Evolutionary conservation across 306 rosid genomes (phyloP), one percentile per base, ranked within the genome.

Genomic region (Acacia acuminata): DNA sequence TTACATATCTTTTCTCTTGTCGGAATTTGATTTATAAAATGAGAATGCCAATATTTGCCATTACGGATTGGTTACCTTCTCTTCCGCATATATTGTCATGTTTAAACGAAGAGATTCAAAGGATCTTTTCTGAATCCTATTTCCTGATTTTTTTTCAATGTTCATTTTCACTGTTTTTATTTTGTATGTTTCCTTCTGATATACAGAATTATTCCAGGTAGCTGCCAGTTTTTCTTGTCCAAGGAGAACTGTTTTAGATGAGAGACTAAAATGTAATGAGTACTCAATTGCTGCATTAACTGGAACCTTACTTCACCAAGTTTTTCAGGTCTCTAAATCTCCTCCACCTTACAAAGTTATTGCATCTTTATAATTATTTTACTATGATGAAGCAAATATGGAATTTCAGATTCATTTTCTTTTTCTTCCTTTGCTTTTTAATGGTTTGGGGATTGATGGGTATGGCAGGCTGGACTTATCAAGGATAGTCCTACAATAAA

Each of bases 251-350:
- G 96, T 96, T 81, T 89, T 93, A 70, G 97, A 96, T 73, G 99
- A 96, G 88, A 93, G 99, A 87, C 79, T 96, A 78, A 95, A 85
- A 85, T 68, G 22, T 86, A 90, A 81, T 51, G 99, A 96, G 81
- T 77, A 93, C 89, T 92, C 98, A 76, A 84, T 51, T 80, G 82
- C 94, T 75, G 98, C 98, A 65, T 84, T 96, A 78, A 83, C 78
- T 82, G 99, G 99, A 83, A 96, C 96, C 78, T 74, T 96, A 88
- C 88, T 96, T 85, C 98, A 96, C 89, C 97, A 92, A 87, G 84
- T 93, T 79, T 96, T 93, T 82, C 94, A 95, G 99, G 99, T 93
- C 79, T 87, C 16, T 27, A 82, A 81, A 79, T 63, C 82, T 27
- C 71, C 71, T 27, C 42, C 61, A 79, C 53, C 81, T 77, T 71